Evolutionary conservation across 306 rosid genomes (phyloP).

Genomic region (Cucurbita moschata): DNA sequence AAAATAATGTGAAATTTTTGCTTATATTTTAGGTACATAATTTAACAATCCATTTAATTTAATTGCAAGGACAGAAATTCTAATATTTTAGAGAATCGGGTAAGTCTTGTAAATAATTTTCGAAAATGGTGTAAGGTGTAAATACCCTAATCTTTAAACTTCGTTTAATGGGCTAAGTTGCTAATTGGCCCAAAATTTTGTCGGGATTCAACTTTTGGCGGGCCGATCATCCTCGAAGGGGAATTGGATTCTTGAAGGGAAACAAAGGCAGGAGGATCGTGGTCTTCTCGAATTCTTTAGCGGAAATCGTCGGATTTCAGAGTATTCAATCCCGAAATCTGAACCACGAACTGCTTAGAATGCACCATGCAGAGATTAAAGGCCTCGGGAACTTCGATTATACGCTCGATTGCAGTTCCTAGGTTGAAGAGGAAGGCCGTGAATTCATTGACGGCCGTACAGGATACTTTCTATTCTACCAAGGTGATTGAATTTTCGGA

Average conservation of each 20-base stretch:
- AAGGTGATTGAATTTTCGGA: slow-evolving; percentile 25
- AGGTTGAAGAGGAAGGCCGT: slow-evolving; percentile 41
- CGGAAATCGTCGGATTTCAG: not conserved
- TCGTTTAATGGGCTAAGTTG: not conserved
- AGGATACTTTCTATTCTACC: slow-evolving; percentile 64
- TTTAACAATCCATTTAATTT: too few species aligned
- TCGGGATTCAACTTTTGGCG: not conserved
- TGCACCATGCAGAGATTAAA: slow-evolving; percentile 52
- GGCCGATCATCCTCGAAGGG: not conserved
- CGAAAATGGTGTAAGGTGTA: too few species aligned
- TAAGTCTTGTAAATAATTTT: too few species aligned
- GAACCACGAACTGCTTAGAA: slow-evolving; percentile 3
- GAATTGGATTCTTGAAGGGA: not conserved
- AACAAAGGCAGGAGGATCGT: not conserved
- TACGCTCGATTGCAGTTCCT: slow-evolving; percentile 22
- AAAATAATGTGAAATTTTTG: too few species aligned
- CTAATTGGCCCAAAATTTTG: not conserved
- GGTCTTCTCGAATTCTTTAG: not conserved
- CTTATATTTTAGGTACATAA: too few species aligned
- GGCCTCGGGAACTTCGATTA: slow-evolving; percentile 20
- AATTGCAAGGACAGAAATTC: too few species aligned
- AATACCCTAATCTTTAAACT: not conserved
- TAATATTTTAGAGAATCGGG: too few species aligned
- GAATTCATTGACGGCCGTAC: slow-evolving; percentile 57
- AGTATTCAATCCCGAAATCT: not conserved